These are phyloP conservation scores for Penicillium sp. DNA, from an alignment of 2,329 filamentous ascomycete genomes.

Conservation along the genomic window DNA sequence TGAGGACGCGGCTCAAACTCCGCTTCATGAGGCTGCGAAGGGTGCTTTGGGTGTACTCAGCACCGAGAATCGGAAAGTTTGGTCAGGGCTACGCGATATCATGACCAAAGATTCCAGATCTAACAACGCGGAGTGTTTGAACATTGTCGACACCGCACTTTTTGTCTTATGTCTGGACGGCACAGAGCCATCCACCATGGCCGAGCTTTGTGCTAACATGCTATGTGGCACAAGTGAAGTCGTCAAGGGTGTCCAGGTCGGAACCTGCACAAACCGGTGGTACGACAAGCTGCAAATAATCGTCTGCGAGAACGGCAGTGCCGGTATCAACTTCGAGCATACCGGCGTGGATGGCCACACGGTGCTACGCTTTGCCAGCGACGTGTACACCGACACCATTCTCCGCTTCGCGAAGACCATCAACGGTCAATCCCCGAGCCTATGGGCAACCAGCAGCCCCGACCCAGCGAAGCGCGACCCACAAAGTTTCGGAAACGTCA, in stretches of 20 bases:
- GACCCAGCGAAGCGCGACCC: constrained; percentile 91
- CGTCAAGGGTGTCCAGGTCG: constrained; percentile 89
- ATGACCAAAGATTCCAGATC: constrained; percentile 80
- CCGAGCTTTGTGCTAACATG: constrained; percentile 96
- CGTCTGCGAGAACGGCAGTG: constrained; percentile 96
- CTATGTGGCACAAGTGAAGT: constrained; percentile 92
- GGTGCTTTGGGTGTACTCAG: constrained; percentile 88
- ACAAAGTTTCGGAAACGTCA: constrained; percentile 86
- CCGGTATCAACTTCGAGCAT: constrained; percentile 98
- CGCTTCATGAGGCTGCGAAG: constrained; percentile 93
- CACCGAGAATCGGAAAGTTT: constrained; percentile 93
- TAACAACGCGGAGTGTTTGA: constrained; percentile 94
- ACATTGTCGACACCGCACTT: constrained; percentile 88
- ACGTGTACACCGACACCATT: constrained; percentile 96
- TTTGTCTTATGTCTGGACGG: constrained; percentile 93
- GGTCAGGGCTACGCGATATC: constrained; percentile 87
- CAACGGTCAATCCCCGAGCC: constrained; percentile 84
- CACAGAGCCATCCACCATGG: constrained; percentile 74
- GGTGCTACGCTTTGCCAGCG: constrained; percentile 90
- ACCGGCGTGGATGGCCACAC: constrained; percentile 98
- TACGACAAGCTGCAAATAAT: constrained; percentile 99
- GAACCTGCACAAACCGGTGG: constrained; percentile 97
- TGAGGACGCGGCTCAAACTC: constrained; percentile 82
- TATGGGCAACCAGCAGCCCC: constrained; percentile 88
- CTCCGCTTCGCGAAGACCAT: constrained; percentile 92